phyloP scores from a whole-genome alignment of 495 filamentous ascomycete genomes.

The Penicillium ochrochloron region DNA sequence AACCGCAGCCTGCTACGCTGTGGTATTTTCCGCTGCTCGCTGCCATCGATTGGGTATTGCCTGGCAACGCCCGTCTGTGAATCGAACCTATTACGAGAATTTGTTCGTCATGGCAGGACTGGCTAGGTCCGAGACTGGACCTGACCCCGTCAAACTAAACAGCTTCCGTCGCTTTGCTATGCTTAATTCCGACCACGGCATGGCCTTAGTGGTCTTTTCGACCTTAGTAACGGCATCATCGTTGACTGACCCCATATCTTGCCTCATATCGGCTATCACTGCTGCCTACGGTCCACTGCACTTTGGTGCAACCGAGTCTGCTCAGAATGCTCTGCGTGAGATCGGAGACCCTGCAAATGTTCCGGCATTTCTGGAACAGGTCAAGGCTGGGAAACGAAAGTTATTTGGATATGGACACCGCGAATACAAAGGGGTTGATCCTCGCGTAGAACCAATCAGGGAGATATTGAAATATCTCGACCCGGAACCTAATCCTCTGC shows the following conservation, averaged over 20 bases:
- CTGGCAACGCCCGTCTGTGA: constrained; percentile 24
- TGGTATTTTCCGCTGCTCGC: constrained; percentile 34
- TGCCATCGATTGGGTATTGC: constrained; percentile 35
- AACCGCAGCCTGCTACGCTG: constrained; percentile 38
- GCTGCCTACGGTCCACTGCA: constrained; percentile 61
- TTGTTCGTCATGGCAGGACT: constrained; percentile 42
- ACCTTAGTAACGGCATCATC: constrained; percentile 41
- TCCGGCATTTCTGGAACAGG: constrained; percentile 51
- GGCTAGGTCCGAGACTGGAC: constrained; percentile 20
- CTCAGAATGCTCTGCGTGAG: constrained; percentile 51
- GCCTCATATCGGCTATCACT: constrained; percentile 50
- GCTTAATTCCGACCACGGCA: constrained; percentile 43
- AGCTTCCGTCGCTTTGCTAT: constrained; percentile 42
- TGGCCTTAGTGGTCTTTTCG: constrained; percentile 40
- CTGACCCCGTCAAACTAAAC: constrained; percentile 30
- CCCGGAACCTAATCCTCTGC: constrained; percentile 44
- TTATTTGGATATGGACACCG: constrained; percentile 66
- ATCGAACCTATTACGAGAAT: constrained; percentile 39
- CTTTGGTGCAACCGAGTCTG: constrained; percentile 62
- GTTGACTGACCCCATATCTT: constrained; percentile 43
- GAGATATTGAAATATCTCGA: constrained; percentile 49
- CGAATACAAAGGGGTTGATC: constrained; percentile 59
- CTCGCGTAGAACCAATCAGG: constrained; percentile 52
- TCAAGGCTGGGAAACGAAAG: constrained; percentile 56
- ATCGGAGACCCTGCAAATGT: constrained; percentile 53